Conservation (phyloP, 2,329 filamentous ascomycete species). For the Sphaerulina vaccinii region DNA sequence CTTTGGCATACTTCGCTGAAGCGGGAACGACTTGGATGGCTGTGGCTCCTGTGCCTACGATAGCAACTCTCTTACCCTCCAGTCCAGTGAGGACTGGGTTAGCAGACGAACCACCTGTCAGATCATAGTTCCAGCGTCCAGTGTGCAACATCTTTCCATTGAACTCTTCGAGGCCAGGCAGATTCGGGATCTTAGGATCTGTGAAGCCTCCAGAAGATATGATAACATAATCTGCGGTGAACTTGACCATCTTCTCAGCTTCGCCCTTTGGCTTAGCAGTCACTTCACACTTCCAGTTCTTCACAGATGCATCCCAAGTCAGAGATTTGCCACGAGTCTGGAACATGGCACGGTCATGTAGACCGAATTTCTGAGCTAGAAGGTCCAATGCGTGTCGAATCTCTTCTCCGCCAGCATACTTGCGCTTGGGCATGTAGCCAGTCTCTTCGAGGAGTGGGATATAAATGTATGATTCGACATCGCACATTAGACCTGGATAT, state of each 20-base stretch:
- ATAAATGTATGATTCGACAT: conserved; percentile 60
- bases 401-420: conserved; percentile 48
- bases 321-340: conserved; percentile 44
- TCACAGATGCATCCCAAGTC: conserved; percentile 41
- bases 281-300: conserved; percentile 37
- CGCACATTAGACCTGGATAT: conserved; percentile 53
- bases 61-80: conserved; percentile 41
- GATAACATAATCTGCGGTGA: conserved; percentile 43
- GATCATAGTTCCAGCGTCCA: conserved; percentile 44
- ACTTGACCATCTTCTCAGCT: conserved; percentile 21
- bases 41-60: conserved; percentile 46
- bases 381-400: conserved; percentile 48
- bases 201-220: conserved; percentile 44
- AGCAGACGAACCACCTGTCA: conserved; percentile 40
- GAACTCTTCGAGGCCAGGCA: conserved; percentile 41
- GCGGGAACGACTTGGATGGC: conserved; percentile 43
- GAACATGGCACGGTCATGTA: conserved; percentile 48
- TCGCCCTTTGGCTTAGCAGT: conserved; percentile 32
- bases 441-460: conserved; percentile 59
- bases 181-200: conserved; percentile 47
- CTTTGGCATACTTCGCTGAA: conserved; percentile 38
- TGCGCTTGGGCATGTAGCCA: conserved; percentile 56
- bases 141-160: conserved; percentile 51
- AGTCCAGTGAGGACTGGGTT: conserved; percentile 37
- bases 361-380: conserved; percentile 46